These are phyloP conservation scores for Alternaria rosae DNA, from an alignment of 2,329 filamentous ascomycete species.

Conservation along the genomic window DNA sequence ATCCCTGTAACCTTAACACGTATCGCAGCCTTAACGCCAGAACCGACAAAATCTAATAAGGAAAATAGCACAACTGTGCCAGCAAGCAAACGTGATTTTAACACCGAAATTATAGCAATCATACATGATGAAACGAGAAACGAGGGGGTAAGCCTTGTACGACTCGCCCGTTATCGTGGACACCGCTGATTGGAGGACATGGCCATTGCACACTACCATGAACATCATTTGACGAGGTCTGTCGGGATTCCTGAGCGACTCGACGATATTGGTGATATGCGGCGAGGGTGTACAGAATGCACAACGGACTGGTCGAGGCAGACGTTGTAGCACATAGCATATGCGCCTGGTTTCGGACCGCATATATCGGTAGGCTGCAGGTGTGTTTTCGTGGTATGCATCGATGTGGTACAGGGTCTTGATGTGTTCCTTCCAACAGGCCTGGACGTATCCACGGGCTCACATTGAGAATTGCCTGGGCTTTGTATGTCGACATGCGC, in stretches of 20 bases:
- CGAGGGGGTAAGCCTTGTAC: background rate
- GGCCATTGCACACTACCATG: background rate
- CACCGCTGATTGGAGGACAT: background rate
- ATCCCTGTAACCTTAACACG: background rate
- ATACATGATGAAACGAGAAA: too few species aligned
- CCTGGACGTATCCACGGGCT: background rate
- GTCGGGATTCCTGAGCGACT: background rate
- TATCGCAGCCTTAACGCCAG: slow-evolving; percentile 5
- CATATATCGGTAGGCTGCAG: background rate
- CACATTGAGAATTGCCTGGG: background rate
- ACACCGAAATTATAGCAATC: too few species aligned
- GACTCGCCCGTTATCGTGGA: background rate
- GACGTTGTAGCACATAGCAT: background rate
- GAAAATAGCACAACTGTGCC: background rate
- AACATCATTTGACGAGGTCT: background rate
- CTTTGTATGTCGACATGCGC: background rate
- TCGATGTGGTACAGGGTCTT: background rate
- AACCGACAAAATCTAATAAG: background rate
- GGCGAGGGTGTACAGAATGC: background rate
- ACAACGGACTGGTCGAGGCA: background rate
- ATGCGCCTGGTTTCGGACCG: background rate
- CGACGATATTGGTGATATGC: background rate
- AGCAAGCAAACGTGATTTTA: background rate
- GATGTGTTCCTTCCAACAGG: background rate
- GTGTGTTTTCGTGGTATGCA: background rate